Evolutionary conservation across 768 basidiomycete genomes (phyloP).

Genomic region (Russula abietina): DNA sequence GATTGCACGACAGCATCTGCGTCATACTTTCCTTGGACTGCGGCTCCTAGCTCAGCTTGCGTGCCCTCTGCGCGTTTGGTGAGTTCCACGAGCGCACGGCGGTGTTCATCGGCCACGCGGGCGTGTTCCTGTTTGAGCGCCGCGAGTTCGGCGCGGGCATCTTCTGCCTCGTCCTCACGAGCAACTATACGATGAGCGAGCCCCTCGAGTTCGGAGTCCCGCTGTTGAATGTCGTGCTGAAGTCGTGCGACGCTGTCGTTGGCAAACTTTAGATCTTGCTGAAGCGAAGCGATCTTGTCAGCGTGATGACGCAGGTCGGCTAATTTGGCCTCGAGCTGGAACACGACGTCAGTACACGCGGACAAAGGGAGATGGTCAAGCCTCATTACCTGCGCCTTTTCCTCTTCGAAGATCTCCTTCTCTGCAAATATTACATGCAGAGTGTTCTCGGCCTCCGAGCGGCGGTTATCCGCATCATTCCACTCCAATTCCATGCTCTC

Average conservation of each 20-base stretch:
- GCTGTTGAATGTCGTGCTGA: slow-evolving; percentile 50
- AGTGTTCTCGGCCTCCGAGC: slow-evolving; percentile 49
- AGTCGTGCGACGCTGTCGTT: slow-evolving; percentile 48
- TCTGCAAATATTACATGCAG: slow-evolving; percentile 46
- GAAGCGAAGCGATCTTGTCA: slow-evolving; percentile 44
- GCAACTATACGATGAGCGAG: slow-evolving; percentile 42
- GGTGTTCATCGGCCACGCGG: slow-evolving; percentile 45
- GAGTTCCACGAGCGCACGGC: slow-evolving; percentile 41
- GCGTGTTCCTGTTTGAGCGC: slow-evolving; percentile 50
- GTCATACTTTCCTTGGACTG: slow-evolving; percentile 51
- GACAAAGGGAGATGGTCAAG: background rate
- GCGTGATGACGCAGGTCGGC: slow-evolving; percentile 48
- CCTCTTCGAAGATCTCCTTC: slow-evolving; percentile 47
- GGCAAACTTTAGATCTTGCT: slow-evolving; percentile 51
- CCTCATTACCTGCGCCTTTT: slow-evolving; percentile 17
- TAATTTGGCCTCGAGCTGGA: slow-evolving; percentile 50
- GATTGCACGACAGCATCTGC: slow-evolving; percentile 45
- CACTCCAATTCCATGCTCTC: slow-evolving; percentile 48
- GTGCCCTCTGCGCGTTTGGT: slow-evolving; percentile 43
- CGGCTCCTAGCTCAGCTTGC: slow-evolving; percentile 42
- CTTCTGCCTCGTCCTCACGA: slow-evolving; percentile 48
- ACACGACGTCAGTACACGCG: background rate
- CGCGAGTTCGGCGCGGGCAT: slow-evolving; percentile 49
- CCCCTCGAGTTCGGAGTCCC: slow-evolving; percentile 51
- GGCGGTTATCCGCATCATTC: slow-evolving; percentile 51